Conservation (phyloP, 306 rosid genomes). For the Hippophae rhamnoides region DNA sequence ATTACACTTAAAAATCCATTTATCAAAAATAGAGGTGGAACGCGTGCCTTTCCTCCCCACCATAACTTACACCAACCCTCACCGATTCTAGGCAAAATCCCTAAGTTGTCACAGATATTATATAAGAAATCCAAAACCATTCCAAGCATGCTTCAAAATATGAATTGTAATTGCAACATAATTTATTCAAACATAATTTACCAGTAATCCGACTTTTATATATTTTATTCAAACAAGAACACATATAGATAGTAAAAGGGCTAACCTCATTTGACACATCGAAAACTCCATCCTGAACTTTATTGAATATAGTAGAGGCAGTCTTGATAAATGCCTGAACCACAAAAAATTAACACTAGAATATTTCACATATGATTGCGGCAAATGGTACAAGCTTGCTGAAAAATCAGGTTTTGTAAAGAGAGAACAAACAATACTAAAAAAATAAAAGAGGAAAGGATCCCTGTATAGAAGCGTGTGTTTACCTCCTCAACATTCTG, state of each 20-base stretch:
- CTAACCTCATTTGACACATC: slow-evolving; percentile 97
- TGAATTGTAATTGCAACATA: not conserved
- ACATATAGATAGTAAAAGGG: slow-evolving; percentile 8
- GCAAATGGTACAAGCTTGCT: not conserved
- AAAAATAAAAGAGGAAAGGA: not conserved
- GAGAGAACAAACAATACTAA: slow-evolving; percentile 5
- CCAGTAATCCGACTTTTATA: not conserved
- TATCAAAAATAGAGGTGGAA: no score
- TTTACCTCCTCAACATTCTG: slow-evolving; percentile 96
- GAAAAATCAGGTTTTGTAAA: no score
- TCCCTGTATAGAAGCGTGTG: not conserved
- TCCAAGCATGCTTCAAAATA: not conserved
- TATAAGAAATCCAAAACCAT: not conserved
- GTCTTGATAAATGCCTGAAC: slow-evolving; percentile 89
- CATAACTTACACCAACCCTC: no score
- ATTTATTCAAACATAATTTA: not conserved
- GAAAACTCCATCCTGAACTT: slow-evolving; percentile 92
- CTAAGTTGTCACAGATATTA: no score
- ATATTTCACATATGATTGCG: not conserved
- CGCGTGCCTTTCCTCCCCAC: no score
- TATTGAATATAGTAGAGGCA: slow-evolving; percentile 86
- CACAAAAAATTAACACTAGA: not conserved
- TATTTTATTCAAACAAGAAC: slow-evolving; percentile 1
- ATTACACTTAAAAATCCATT: no score
- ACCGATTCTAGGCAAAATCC: no score